These are phyloP conservation scores for Epichloe typhina DNA, from an alignment of 2,329 filamentous ascomycete species.

Conservation along the genomic window DNA sequence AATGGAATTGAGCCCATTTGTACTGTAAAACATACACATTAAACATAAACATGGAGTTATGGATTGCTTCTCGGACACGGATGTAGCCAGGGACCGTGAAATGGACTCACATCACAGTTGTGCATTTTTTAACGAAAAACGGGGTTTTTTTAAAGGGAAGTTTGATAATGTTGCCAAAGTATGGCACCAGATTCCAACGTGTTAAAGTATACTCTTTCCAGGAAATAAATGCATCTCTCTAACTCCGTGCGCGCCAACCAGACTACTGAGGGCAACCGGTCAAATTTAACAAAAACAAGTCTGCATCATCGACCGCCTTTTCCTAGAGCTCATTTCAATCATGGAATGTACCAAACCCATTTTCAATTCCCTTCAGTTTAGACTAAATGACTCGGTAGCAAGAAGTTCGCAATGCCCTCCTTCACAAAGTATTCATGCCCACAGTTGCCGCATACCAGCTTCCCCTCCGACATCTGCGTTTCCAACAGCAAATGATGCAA, in stretches of 20 bases:
- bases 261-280: background rate
- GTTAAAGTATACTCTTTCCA: background rate
- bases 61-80: conserved; percentile 1
- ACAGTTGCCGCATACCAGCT: conserved; percentile 80
- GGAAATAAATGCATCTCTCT: background rate
- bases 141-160: too few relatives aligned
- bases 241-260: conserved; percentile 3
- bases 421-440: conserved; percentile 89
- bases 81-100: background rate
- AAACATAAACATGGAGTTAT: conserved; percentile 9
- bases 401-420: conserved; percentile 92
- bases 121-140: background rate
- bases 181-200: background rate
- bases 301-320: background rate
- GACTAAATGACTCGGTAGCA: conserved; percentile 85
- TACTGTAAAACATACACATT: conserved; percentile 8
- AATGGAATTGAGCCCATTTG: background rate
- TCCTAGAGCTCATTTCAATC: background rate
- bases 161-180: background rate
- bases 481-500: conserved; percentile 74
- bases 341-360: background rate
- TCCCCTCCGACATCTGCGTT: conserved; percentile 75
- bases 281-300: background rate
- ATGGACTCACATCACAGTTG: background rate
- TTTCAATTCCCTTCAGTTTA: background rate